Evolutionary conservation across 2,329 filamentous ascomycete genomes (phyloP), one percentile per base, ranked within the genome.

Genomic region (Aureobasidium sp.): DNA sequence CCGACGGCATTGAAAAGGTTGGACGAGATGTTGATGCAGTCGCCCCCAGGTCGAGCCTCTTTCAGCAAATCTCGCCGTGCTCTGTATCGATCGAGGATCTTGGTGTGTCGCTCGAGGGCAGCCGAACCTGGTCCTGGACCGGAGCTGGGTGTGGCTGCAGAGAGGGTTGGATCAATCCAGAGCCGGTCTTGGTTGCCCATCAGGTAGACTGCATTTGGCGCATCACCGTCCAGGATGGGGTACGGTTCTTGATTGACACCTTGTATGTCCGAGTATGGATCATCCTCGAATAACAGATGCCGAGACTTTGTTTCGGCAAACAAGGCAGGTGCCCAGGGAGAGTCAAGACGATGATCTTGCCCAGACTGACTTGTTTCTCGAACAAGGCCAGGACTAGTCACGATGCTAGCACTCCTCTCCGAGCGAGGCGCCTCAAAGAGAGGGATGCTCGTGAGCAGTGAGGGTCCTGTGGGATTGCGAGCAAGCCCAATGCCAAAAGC

Each of bases 381-480:
- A 16, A 39, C 16, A 24, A 39, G 14, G 16, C 45, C 34, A 16
- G 45, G 45, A 16, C 45, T 49, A 7, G 24, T 39, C 4, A 8
- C 17, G 11, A 49, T 16, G 12, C 32, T 38, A 11, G 12, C 24
- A 12, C 45, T 49, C 3, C 45, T n/a, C 11, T 49, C 45, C 24
- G 34, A 38, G 8, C 7, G 45, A 24, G 45, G 2, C 22, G 34
- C 29, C 5, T 39, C 45, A 25, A 30, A 49, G 2, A 39, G 22
- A 12, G 45, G 34, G 12, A 39, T 30, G 17, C 24, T 49, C 22
- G 45, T 49, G 32, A 49, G 45, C 32, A 30, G 16, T 21, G 45
- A 49, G 22, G 45, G 45, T 30, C 45, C 45, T 39, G 24, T 24
- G 29, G 45, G 34, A n/a, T 49, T 49, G 17, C 34, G 45, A 49